These are phyloP conservation scores for Sicyos baderoa DNA, from an alignment of 306 rosid species.

Conservation along the genomic window DNA sequence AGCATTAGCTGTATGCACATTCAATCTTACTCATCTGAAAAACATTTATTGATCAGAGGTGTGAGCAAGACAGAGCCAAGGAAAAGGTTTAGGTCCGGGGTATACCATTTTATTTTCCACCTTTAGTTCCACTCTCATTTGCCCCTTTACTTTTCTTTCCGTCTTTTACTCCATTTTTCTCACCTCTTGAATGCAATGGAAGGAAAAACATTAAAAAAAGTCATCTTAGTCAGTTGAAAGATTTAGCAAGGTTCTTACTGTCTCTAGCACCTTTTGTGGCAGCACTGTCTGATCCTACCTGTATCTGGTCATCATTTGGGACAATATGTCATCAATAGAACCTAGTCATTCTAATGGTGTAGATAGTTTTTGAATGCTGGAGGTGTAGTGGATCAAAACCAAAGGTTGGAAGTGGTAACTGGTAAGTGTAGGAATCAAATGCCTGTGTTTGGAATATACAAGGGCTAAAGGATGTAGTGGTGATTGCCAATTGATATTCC, in stretches of 20 bases:
- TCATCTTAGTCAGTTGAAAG: not conserved
- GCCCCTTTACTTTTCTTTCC: not conserved
- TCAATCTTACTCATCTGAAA: not conserved
- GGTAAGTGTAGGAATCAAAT: not conserved
- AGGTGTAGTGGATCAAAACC: not conserved
- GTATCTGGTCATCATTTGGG: not conserved
- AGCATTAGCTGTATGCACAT: not conserved
- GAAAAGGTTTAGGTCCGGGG: not conserved
- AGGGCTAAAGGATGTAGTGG: not conserved
- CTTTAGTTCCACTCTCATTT: not conserved
- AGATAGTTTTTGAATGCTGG: not conserved
- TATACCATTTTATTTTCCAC: not conserved
- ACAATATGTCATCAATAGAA: not conserved
- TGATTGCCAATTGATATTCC: not conserved
- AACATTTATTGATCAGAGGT: not conserved
- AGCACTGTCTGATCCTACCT: not conserved
- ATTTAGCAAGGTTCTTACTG: not conserved
- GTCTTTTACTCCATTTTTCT: too few species aligned
- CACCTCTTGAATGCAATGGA: not conserved
- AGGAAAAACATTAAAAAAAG: not conserved
- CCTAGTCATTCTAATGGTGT: not conserved
- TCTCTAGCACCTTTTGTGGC: not conserved
- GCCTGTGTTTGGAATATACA: not conserved
- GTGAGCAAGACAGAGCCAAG: not conserved
- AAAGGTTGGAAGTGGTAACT: not conserved